Conservation (phyloP, 441 rosid genomes). For the Biscutella laevigata region DNA sequence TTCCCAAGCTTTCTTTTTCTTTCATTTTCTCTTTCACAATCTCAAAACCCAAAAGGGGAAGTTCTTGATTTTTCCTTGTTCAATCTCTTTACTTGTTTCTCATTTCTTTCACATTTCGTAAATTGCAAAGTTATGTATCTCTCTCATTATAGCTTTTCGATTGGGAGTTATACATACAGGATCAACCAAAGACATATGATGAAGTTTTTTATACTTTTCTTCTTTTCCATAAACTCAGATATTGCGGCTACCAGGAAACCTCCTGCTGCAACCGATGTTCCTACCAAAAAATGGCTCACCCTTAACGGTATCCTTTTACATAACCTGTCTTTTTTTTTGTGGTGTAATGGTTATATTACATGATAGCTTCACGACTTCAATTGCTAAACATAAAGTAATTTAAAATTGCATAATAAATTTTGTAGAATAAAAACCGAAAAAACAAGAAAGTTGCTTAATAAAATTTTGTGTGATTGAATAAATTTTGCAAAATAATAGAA, state of each 20-base stretch:
- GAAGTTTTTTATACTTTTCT: background rate
- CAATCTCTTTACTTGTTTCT: background rate
- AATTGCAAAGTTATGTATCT: background rate
- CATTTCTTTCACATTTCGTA: background rate
- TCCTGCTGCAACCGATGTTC: background rate
- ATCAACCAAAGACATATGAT: background rate
- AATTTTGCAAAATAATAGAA: too few species aligned
- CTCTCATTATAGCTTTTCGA: slow-evolving; percentile 1
- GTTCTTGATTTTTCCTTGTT: slow-evolving; percentile 16
- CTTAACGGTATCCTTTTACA: slow-evolving; percentile 18
- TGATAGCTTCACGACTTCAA: too few species aligned
- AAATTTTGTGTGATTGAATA: too few species aligned
- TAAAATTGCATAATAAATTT: too few species aligned
- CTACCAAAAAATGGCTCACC: slow-evolving; percentile 26
- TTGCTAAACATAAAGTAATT: too few species aligned
- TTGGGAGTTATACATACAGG: slow-evolving; percentile 9
- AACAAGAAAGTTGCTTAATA: too few species aligned
- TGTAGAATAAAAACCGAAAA: too few species aligned
- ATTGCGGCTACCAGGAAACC: slow-evolving; percentile 16
- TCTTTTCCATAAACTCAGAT: slow-evolving; percentile 12
- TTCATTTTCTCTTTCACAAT: too few species aligned
- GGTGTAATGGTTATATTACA: slow-evolving; percentile 10
- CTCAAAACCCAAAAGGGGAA: too few species aligned
- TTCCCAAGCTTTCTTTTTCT: too few species aligned
- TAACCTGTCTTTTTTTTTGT: background rate